These are phyloP conservation scores for Candida takata DNA, from an alignment of 805 yeast species.

Conservation along the genomic window DNA sequence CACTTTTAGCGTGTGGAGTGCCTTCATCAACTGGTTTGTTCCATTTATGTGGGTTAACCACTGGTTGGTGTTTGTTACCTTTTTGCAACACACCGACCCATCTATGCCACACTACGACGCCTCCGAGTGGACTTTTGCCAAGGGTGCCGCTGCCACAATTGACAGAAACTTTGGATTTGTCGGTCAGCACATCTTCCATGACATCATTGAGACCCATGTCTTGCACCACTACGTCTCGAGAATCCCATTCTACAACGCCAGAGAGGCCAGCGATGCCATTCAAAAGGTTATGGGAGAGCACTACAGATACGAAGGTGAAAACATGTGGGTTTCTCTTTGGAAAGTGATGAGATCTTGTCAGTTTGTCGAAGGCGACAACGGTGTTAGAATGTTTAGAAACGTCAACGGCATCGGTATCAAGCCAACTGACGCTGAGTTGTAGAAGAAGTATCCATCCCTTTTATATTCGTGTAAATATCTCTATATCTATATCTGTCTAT, in stretches of 20 bases:
- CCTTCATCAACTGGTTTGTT: slow-evolving; percentile 47
- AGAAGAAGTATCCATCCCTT: no score
- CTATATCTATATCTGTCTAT: no score
- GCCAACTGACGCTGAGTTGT: slow-evolving; percentile 18
- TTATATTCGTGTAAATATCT: no score
- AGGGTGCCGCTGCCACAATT: slow-evolving; percentile 62
- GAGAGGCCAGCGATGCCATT: slow-evolving; percentile 72
- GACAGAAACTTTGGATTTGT: slow-evolving; percentile 56
- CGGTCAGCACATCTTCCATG: slow-evolving; percentile 73
- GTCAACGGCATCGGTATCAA: slow-evolving; percentile 37
- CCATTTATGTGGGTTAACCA: slow-evolving; percentile 58
- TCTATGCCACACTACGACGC: slow-evolving; percentile 52
- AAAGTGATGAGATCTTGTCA: slow-evolving; percentile 56
- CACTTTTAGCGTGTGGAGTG: slow-evolving; percentile 41
- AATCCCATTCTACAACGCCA: slow-evolving; percentile 81
- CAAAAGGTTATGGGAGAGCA: slow-evolving; percentile 81
- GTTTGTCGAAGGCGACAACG: slow-evolving; percentile 62
- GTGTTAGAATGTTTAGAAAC: slow-evolving; percentile 63
- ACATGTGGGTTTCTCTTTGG: slow-evolving; percentile 55
- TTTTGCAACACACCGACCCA: slow-evolving; percentile 56
- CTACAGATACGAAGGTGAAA: slow-evolving; percentile 54
- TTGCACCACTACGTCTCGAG: slow-evolving; percentile 79
- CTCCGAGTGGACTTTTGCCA: slow-evolving; percentile 53
- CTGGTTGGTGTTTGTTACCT: slow-evolving; percentile 60
- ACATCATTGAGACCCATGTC: slow-evolving; percentile 86